Percentiles rank a stretch among this genome's conserved stretches.
phyloP scores from a whole-genome alignment of 208 protist genomes.

The Willaertia magna region DNA sequence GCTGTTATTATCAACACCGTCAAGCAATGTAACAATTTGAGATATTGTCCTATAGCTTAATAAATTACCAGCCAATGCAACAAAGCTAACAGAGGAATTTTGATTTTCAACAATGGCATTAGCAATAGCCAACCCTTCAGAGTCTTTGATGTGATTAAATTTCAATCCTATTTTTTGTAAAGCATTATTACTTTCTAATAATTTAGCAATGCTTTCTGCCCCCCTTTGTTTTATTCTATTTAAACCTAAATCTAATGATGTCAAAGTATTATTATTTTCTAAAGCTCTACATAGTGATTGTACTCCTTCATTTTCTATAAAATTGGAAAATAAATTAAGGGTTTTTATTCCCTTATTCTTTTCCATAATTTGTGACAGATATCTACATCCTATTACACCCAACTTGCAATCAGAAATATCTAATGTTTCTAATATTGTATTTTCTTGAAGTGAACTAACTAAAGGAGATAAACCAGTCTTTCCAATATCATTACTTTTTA shows the following conservation, averaged over 20 bases:
- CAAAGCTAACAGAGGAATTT: neutral
- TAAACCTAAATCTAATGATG: neutral
- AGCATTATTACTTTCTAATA: neutral
- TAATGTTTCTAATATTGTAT: neutral
- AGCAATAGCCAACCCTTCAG: neutral
- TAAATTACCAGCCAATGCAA: neutral
- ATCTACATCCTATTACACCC: neutral
- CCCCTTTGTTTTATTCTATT: neutral
- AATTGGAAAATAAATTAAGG: neutral
- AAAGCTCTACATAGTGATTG: neutral
- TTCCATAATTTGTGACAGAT: neutral
- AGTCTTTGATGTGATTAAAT: neutral
- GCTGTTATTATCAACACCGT: no score
- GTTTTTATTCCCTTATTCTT: neutral
- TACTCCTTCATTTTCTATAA: slow-evolving; percentile 1
- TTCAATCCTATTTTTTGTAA: neutral
- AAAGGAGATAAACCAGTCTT: neutral
- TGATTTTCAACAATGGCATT: neutral
- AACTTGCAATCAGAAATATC: neutral
- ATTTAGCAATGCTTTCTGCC: neutral
- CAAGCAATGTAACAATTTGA: neutral
- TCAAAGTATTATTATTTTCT: neutral
- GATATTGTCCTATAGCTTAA: neutral
- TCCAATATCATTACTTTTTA: neutral
- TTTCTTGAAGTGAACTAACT: neutral